Conservation (phyloP, 2,329 filamentous ascomycete species). For the Sphaerulina populicola region DNA sequence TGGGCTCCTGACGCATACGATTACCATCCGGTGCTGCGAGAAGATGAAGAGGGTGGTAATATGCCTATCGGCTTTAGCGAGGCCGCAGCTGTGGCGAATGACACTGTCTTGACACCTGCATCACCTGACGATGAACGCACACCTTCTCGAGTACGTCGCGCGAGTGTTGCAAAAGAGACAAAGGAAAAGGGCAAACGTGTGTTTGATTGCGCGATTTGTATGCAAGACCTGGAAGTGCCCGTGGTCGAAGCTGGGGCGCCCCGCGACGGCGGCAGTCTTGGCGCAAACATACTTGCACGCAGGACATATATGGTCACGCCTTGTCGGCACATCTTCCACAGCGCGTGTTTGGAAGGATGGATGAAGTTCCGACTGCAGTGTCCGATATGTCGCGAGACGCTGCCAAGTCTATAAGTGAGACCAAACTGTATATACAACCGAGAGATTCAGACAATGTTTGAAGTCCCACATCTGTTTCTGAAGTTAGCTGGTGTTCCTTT, state of each 20-base stretch:
- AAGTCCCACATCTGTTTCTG: neutral
- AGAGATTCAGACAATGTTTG: neutral
- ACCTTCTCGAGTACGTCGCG: slow-evolving; percentile 9
- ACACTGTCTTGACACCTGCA: slow-evolving; percentile 18
- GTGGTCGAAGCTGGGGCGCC: slow-evolving; percentile 51
- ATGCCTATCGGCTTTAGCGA: slow-evolving; percentile 63
- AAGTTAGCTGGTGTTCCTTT: neutral
- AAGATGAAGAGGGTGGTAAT: slow-evolving; percentile 68
- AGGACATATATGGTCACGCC: slow-evolving; percentile 95
- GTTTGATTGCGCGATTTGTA: slow-evolving; percentile 93
- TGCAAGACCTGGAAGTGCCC: slow-evolving; percentile 82
- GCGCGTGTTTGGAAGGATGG: slow-evolving; percentile 85
- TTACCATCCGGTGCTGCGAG: slow-evolving; percentile 82
- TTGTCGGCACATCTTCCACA: slow-evolving; percentile 93
- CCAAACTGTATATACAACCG: neutral
- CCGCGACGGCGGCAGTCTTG: slow-evolving; percentile 38
- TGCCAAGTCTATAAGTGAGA: slow-evolving; percentile 62
- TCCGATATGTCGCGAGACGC: slow-evolving; percentile 82
- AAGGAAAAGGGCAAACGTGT: slow-evolving; percentile 50
- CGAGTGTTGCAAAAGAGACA: slow-evolving; percentile 26
- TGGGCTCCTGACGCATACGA: slow-evolving; percentile 72
- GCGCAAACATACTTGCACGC: slow-evolving; percentile 61
- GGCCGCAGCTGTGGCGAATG: slow-evolving; percentile 21
- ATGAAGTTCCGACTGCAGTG: slow-evolving; percentile 90
- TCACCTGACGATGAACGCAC: slow-evolving; percentile 24